Evolutionary conservation across 768 basidiomycete genomes (phyloP).

Genomic region (Calocera cornea): DNA sequence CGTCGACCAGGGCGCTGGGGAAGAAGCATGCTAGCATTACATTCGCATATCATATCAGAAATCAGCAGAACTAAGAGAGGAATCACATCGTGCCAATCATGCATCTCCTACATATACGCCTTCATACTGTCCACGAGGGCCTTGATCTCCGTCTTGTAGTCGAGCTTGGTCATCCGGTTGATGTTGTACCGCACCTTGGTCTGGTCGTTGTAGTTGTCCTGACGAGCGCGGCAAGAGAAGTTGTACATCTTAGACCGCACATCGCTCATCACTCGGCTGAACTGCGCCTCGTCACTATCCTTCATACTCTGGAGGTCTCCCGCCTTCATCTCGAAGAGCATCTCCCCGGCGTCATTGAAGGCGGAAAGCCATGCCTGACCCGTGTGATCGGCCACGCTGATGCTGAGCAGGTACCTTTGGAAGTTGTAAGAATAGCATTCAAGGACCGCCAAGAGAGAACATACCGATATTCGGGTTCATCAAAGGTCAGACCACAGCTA

Average conservation of each 20-base stretch:
- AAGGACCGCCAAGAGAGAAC: not conserved
- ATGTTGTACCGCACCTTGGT: conserved; percentile 16
- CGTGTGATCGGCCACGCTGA: conserved; percentile 83
- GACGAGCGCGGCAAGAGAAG: conserved; percentile 74
- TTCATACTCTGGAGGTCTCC: conserved; percentile 64
- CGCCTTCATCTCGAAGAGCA: conserved; percentile 63
- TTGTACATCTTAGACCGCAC: conserved; percentile 50
- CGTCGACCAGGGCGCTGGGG: too few species aligned
- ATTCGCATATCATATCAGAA: too few species aligned
- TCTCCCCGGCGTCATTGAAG: conserved; percentile 81
- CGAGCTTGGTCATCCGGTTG: conserved; percentile 3
- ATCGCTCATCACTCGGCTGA: not conserved
- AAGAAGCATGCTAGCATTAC: not conserved
- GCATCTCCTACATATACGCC: not conserved
- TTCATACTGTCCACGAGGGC: not conserved
- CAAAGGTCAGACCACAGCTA: conserved; percentile 66
- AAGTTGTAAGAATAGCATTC: conserved; percentile 1
- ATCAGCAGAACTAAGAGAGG: too few species aligned
- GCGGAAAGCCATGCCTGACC: conserved; percentile 85
- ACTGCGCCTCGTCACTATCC: conserved; percentile 28
- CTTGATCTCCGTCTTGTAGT: conserved; percentile 7
- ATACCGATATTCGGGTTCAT: conserved; percentile 67
- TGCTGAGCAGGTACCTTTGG: conserved; percentile 47
- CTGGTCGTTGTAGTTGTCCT: conserved; percentile 62
- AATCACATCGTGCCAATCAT: not conserved